Conservation (phyloP, 495 filamentous ascomycete genomes). For the Oleoguttula mirabilis region DNA sequence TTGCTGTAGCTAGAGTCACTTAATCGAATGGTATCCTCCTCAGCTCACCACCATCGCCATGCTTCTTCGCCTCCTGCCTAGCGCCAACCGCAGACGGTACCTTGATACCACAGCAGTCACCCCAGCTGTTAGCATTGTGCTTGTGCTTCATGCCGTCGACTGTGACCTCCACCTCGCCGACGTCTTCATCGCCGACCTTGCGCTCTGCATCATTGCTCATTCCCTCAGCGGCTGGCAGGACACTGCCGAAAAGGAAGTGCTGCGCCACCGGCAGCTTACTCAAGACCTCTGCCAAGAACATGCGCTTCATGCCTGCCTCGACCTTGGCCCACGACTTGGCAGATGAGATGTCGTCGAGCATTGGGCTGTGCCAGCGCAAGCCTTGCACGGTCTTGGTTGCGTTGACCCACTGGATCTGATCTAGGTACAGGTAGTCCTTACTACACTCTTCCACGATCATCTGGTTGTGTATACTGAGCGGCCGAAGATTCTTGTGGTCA, state of each 20-base stretch:
- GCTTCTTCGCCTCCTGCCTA: constrained; percentile 72
- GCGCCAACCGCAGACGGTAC: constrained; percentile 89
- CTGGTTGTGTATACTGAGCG: constrained; percentile 73
- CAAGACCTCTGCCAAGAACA: constrained; percentile 90
- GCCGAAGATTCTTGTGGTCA: constrained; percentile 76
- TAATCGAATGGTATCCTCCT: constrained; percentile 89
- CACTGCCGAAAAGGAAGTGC: constrained; percentile 86
- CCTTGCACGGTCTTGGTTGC: constrained; percentile 93
- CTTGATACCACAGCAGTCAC: constrained; percentile 97
- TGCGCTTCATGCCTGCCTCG: constrained; percentile 85
- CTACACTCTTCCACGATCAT: constrained; percentile 77
- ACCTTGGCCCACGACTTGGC: constrained; percentile 87
- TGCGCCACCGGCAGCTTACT: constrained; percentile 96
- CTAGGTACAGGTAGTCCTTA: constrained; percentile 72
- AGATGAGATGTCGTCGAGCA: constrained; percentile 96
- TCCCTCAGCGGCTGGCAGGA: constrained; percentile 65
- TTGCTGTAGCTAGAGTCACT: too few species aligned
- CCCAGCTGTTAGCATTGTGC: constrained; percentile 62
- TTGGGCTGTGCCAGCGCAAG: constrained; percentile 90
- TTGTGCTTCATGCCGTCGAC: constrained; percentile 56
- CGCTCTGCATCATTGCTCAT: constrained; percentile 52
- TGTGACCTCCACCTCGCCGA: constrained; percentile 46
- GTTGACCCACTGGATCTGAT: constrained; percentile 88
- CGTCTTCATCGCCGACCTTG: constrained; percentile 39
- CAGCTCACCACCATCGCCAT: constrained; percentile 47